phyloP scores from a whole-genome alignment of 768 basidiomycete genomes.

The Amanita subjunquillea region DNA sequence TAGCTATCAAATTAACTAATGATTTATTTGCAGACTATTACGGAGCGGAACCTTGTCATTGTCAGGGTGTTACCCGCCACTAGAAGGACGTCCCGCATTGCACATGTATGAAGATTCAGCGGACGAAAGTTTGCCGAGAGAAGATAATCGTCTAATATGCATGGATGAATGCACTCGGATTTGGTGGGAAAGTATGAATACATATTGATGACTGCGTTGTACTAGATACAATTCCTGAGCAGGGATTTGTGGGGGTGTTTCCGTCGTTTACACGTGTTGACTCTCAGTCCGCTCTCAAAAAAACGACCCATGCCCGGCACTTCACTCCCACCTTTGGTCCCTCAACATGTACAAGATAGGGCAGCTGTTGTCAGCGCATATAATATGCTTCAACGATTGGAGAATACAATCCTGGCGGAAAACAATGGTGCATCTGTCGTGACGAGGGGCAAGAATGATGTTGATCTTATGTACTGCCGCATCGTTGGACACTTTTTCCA shows the following conservation, averaged over 20 bases:
- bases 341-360: not conserved
- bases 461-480: conserved; percentile 12
- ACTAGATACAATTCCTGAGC: no score
- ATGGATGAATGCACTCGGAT: no score
- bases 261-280: no score
- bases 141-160: no score
- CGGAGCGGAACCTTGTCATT: not conserved
- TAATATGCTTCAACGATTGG: conserved; percentile 11
- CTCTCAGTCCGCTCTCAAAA: no score
- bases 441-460: no score
- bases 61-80: not conserved
- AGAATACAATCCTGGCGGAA: conserved; percentile 6
- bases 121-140: no score
- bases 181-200: no score
- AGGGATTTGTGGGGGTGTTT: no score
- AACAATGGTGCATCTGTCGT: not conserved
- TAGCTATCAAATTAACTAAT: not conserved
- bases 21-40: not conserved
- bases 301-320: conserved; percentile 4
- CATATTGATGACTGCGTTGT: no score
- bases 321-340: conserved; percentile 1
- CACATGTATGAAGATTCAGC: not conserved
- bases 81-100: not conserved
- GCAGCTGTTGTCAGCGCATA: conserved; percentile 11
- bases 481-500: conserved; percentile 16